Base-by-base conservation (phyloP, 352 stramenopile genomes). In the Globisporangium parvum region DNA sequence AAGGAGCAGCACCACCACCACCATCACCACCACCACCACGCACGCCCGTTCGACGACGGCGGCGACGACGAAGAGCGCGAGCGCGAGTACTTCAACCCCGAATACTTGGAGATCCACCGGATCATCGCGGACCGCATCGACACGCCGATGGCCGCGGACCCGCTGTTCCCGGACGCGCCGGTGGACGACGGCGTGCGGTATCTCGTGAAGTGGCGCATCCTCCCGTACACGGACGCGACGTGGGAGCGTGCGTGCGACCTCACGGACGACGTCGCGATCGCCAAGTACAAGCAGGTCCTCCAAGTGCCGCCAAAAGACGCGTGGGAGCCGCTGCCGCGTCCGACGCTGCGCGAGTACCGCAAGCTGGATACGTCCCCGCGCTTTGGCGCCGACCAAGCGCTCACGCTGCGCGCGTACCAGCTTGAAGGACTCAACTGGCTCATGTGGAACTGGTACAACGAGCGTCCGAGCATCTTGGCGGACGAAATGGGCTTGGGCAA, bases 401-500 rank as follows among this genome's bases (percentile, higher is more conserved):
- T 96, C 4, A 77, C 66, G 23, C 60, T 96, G 35, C 85, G 85
- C 41, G 78, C 71, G 17, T 96, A 95, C 57, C 87, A 96, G 57
- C 61, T 96, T 12, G 87, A 96, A 77, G 87, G 87, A 1, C 65
- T 96, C 23, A 96, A 96, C 55, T 96, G 87, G 87, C 58, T 96
- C 55, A 65, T 93, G 35, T 96, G 84, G 83, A 95, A 95, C 68
- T 95, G 84, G 75, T 93, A 91, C 65, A 96, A 96, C 51, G 86
- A 89, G 47, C 85, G 85, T 9, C 78, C 83, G 26, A 94, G 85
- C 57, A 95, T 96, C 39, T 51, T 96, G 26, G 87, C 87, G 1
- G 87, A 96, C 58, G 87, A 96, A 56, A 96, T 96, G 87, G 87
- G 96, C 20, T 71, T 99, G 20, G 91, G 90, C 40, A 97, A 97